Evolutionary conservation across 345 rosid genomes (phyloP).

Genomic region (Dovyalis caffra): DNA sequence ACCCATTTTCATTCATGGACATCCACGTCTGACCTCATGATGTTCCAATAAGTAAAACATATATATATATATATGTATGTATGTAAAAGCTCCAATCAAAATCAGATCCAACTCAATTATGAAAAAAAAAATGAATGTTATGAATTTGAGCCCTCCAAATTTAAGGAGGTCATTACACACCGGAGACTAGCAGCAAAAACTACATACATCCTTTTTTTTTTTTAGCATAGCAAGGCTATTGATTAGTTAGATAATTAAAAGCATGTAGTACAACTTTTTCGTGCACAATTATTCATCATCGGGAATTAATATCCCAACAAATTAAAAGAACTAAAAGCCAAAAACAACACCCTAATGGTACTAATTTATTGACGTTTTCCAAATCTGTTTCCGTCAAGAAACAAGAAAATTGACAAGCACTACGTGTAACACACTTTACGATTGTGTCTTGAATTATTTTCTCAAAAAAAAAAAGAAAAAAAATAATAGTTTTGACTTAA

Average conservation of each 20-base stretch:
- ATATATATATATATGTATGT: too few relatives aligned
- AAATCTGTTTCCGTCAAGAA: background rate
- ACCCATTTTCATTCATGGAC: too few relatives aligned
- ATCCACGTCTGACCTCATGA: too few relatives aligned
- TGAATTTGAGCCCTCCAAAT: background rate
- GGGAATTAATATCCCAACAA: background rate
- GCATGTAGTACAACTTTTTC: too few relatives aligned
- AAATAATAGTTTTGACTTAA: background rate
- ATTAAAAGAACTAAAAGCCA: background rate
- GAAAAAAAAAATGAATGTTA: background rate
- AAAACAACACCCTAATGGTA: background rate
- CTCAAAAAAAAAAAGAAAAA: too few relatives aligned
- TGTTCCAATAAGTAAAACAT: too few relatives aligned
- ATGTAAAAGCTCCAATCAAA: too few relatives aligned
- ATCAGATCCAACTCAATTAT: background rate
- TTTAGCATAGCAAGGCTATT: background rate
- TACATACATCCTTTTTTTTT: background rate
- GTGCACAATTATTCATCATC: too few relatives aligned
- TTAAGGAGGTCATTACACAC: too few relatives aligned
- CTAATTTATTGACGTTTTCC: too few relatives aligned
- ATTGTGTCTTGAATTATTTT: background rate
- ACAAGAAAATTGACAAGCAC: conserved; percentile 27
- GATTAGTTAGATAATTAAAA: too few relatives aligned
- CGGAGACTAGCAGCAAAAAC: background rate
- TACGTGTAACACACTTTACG: background rate